Percentiles rank a stretch among this genome's conserved stretches.
Evolutionary conservation across 257 asterid genomes (phyloP).

Genomic region (Nicotiana obtusifolia): DNA sequence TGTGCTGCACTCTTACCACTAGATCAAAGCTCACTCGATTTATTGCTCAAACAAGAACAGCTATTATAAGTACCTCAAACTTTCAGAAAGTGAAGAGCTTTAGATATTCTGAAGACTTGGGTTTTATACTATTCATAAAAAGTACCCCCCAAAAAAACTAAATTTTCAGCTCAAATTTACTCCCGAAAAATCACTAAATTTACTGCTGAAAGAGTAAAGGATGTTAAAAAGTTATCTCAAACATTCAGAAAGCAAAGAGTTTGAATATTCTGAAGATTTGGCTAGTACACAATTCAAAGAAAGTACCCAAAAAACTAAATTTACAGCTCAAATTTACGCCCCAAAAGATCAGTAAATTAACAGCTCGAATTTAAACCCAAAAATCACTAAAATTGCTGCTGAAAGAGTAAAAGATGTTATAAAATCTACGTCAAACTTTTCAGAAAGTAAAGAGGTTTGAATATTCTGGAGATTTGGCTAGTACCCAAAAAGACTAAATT

Average conservation of each 20-base stretch:
- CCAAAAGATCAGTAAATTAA: no score
- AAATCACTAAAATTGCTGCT: not conserved
- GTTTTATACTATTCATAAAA: constrained; percentile 11
- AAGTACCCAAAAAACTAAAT: not conserved
- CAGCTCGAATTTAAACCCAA: no score
- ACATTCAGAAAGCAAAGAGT: not conserved
- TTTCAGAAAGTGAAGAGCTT: not conserved
- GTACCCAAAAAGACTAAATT: constrained; percentile 40
- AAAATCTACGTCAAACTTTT: not conserved
- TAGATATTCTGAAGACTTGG: not conserved
- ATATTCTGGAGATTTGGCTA: not conserved
- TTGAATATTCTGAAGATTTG: no score
- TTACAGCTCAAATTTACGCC: no score
- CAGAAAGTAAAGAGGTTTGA: not conserved
- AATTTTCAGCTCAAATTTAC: not conserved
- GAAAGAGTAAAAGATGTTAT: not conserved
- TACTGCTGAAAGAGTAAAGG: not conserved
- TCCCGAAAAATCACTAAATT: not conserved
- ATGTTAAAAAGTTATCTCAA: not conserved
- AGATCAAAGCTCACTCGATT: not conserved
- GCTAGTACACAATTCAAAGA: not conserved
- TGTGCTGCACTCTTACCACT: not conserved
- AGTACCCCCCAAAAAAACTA: constrained; percentile 38
- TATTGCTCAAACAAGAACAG: not conserved
- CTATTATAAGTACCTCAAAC: not conserved